Base-by-base conservation (phyloP, 495 filamentous ascomycete species). In the Hypoxylon trugodes region DNA sequence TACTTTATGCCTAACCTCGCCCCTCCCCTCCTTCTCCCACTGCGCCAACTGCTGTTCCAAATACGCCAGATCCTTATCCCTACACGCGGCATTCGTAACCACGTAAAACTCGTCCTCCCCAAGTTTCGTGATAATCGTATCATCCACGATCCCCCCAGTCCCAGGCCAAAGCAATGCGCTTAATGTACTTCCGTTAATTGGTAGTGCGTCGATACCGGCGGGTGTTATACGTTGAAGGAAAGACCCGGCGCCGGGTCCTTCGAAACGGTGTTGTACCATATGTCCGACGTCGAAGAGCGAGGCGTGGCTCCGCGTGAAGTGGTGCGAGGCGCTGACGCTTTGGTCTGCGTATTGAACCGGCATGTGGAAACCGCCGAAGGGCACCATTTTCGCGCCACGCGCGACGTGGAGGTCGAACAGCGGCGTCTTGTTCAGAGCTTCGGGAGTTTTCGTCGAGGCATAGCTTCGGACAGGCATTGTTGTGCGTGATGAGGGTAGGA, bases 361-460 rank as follows among this genome's bases (percentile, higher is more conserved):
- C 95, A 98, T 98, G 49, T 82, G 81, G 78, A 87, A 98, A 61
- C 93, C 93, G 52, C 89, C 94, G 72, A 97, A 98, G n/a, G 91
- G 91, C 51, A 98, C 93, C 88, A 98, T 96, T 77, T 96, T 97
- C 36, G 83, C 95, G 64, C 91, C 92, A 71, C 90, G 77, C 26
- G 78, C 76, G 48, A 92, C 62, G 73, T 98, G 94, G 19, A 98
- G 79, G 67, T 93, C 87, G 78, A 96, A 88, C 35, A 98, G 84
- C 24, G 89, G 86, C 1, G 95, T 98, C 71, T 86, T 89, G 26
- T 73, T 77, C 64, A 88, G 80, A 15, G 74, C 56, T 13, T 65
- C 67, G 7, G 74, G 62, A 4, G 59, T 37, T 16, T 72, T 71
- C 13, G 77, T 59, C 21, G 80, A 72, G 18, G 74, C 61, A 55